Base-by-base conservation (phyloP, 2,329 filamentous ascomycete genomes). In the Colletotrichum chrysophilum region DNA sequence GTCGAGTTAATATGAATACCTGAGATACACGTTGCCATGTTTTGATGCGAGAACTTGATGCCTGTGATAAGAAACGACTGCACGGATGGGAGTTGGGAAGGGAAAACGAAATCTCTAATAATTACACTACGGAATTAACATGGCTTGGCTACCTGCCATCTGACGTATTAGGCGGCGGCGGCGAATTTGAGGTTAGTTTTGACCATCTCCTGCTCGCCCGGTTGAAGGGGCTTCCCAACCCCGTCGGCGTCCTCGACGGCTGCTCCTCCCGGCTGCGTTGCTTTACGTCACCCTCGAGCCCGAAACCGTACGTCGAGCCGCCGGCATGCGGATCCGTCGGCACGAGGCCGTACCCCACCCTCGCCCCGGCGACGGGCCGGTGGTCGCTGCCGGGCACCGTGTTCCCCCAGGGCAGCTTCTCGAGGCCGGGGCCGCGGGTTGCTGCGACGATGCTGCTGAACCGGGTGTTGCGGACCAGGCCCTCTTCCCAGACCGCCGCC, bases 381-480 rank as follows among this genome's bases (percentile, higher is more conserved):
- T 76, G 74, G 32, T 76, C 74, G 26, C 55, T 65, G 56, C 65
- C 55, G 58, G 70, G 70, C 18, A 48, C 28, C 16, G 74, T 60
- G 26, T 62, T 52, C 48, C 74, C 76, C 76, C 80, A 80, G 14
- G 80, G 79, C 9, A 85, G 72, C 76, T 80, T 82, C 71, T 85
- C 84, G 7, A 85, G 79, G 12, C 81, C 83, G 7, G 79, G 81
- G 2, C 84, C 84, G 21, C 84, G 80, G 13, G 84, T 85, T 13
- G 84, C 84, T n/a, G 84, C 83, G 30, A 85, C 80, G 62, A 86
- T 85, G 77, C 82, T 84, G 30, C 83, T 85, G 78, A 85, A 85
- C 7, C 81, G 80, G 30, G 83, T 85, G 77, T 83, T 82, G n/a
- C 82, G 81, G 21, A 83, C 78, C 14, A 83, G 79, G 7, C 84